phyloP scores from a whole-genome alignment of 2,329 filamentous ascomycete species.

The Lasiodiplodia sp. region DNA sequence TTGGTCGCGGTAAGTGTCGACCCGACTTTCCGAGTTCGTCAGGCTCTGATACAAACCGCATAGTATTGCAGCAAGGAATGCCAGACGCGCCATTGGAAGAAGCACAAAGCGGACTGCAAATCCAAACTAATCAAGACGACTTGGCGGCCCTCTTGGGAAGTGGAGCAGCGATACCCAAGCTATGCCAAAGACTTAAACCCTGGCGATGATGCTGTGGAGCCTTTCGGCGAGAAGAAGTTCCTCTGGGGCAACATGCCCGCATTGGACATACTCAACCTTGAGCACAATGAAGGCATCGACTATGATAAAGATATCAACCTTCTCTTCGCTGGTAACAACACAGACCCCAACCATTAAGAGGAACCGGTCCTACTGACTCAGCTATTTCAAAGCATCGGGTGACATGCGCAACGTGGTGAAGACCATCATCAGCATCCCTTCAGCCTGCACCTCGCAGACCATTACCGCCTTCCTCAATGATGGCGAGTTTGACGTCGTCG shows the following conservation, averaged over 20 bases:
- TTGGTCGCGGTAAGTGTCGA: not conserved
- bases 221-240: constrained; percentile 37
- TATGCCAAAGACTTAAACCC: no score
- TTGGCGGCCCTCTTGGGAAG: constrained; percentile 44
- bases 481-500: constrained; percentile 47
- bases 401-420: constrained; percentile 55
- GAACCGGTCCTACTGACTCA: no score
- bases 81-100: constrained; percentile 41
- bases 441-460: constrained; percentile 33
- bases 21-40: not conserved
- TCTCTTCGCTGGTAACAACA: constrained; percentile 45
- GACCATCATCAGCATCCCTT: constrained; percentile 47
- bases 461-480: constrained; percentile 51
- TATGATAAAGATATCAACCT: constrained; percentile 37
- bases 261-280: constrained; percentile 47
- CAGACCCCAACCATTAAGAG: not conserved
- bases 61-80: constrained; percentile 48
- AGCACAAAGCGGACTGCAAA: constrained; percentile 43
- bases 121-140: constrained; percentile 37
- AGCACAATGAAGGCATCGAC: constrained; percentile 36
- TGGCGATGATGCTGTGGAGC: no score
- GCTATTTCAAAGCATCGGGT: constrained; percentile 49
- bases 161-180: constrained; percentile 33
- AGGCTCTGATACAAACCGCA: not conserved
- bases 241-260: constrained; percentile 55